phyloP scores from a whole-genome alignment of 2,329 filamentous ascomycete genomes.

The Phialocephala sp. region DNA sequence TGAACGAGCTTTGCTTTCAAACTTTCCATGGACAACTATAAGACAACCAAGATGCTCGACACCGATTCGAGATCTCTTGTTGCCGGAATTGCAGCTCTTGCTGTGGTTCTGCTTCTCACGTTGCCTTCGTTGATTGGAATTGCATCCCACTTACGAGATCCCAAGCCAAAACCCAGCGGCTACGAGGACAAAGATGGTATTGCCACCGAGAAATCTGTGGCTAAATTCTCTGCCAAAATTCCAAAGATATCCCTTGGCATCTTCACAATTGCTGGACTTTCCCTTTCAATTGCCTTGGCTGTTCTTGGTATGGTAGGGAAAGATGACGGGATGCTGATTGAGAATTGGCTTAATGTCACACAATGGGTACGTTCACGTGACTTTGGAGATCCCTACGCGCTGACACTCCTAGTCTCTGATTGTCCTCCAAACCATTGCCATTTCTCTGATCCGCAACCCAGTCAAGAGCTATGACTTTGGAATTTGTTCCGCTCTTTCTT shows the following conservation, averaged over 20 bases:
- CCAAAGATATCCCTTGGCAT: conserved; percentile 61
- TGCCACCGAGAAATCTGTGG: conserved; percentile 67
- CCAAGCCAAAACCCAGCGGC: conserved; percentile 46
- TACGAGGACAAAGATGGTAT: conserved; percentile 75
- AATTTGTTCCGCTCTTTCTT: conserved; percentile 56
- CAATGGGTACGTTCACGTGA: conserved; percentile 64
- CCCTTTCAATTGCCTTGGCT: conserved; percentile 60
- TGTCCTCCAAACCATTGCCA: conserved; percentile 55
- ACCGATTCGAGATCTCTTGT: conserved; percentile 46
- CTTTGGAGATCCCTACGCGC: conserved; percentile 10
- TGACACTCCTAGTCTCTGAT: conserved; percentile 53
- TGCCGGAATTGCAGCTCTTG: conserved; percentile 41
- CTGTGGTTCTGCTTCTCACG: conserved; percentile 45
- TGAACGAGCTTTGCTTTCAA: neutral
- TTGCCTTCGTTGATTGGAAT: conserved; percentile 47
- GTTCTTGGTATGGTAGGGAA: conserved; percentile 54
- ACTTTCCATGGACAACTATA: conserved; percentile 6
- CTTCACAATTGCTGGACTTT: conserved; percentile 59
- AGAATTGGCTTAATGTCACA: conserved; percentile 64
- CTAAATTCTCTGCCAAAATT: conserved; percentile 64
- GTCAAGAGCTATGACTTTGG: conserved; percentile 60
- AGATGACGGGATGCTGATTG: conserved; percentile 51
- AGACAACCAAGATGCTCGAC: conserved; percentile 63
- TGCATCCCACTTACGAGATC: conserved; percentile 43
- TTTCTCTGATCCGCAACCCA: conserved; percentile 56